A percentile compares a stretch with the other conserved stretches of the same genome.
Conservation (phyloP, 352 stramenopile species). For the Phytophthora pini region DNA sequence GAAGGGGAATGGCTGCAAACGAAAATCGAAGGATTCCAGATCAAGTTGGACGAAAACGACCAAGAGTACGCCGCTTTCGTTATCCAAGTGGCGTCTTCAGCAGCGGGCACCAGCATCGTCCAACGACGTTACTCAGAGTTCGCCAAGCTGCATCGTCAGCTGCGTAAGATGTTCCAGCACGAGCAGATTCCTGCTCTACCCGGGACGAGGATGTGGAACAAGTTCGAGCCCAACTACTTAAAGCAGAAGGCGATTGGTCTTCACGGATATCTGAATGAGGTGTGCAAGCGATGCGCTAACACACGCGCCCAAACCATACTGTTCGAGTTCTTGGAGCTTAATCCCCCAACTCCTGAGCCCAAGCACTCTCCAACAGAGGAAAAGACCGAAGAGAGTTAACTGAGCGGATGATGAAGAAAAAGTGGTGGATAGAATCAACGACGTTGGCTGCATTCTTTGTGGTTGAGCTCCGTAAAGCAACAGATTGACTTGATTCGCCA, state of each 20-base stretch:
- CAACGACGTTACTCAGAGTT: constrained; percentile 86
- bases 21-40: constrained; percentile 80
- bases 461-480: constrained; percentile 15
- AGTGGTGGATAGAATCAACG: constrained; percentile 22
- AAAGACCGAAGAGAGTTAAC: constrained; percentile 11
- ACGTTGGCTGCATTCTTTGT: constrained; percentile 21
- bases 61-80: constrained; percentile 80
- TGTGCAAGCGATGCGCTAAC: constrained; percentile 80
- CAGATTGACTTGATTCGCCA: constrained; percentile 4
- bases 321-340: constrained; percentile 70
- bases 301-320: constrained; percentile 67
- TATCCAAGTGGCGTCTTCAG: constrained; percentile 79
- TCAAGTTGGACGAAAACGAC: constrained; percentile 75
- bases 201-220: constrained; percentile 83
- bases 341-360: constrained; percentile 16
- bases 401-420: constrained; percentile 2
- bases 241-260: constrained; percentile 80
- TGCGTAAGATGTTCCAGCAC: constrained; percentile 81
- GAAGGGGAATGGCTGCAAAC: constrained; percentile 72
- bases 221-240: constrained; percentile 83
- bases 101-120: constrained; percentile 68
- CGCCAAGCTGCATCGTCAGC: constrained; percentile 69
- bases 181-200: constrained; percentile 79
- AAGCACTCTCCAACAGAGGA: constrained; percentile 19
- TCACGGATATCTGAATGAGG: constrained; percentile 73